Percentiles rank a stretch among this genome's conserved stretches.
Conservation (phyloP, 2,329 filamentous ascomycete species). For the Endothia cerciana region DNA sequence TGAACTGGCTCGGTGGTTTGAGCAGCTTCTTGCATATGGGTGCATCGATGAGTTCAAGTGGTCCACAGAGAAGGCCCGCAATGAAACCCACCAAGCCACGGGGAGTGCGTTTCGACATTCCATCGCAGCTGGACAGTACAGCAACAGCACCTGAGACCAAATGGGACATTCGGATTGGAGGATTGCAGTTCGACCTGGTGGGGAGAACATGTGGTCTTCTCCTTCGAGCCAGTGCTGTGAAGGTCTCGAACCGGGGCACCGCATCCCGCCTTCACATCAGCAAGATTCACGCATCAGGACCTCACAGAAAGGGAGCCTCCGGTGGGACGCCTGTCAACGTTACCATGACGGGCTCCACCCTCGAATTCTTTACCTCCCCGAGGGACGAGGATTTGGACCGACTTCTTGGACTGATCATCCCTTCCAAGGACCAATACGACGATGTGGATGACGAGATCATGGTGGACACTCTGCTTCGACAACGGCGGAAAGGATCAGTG, state of each 20-base stretch:
- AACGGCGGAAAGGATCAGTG: conserved; percentile 84
- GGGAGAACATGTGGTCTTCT: conserved; percentile 77
- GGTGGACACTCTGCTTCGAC: conserved; percentile 85
- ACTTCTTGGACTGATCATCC: conserved; percentile 83
- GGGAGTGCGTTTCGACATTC: conserved; percentile 63
- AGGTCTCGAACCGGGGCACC: conserved; percentile 75
- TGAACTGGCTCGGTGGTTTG: conserved; percentile 87
- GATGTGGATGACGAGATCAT: conserved; percentile 91
- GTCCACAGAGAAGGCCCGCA: conserved; percentile 51
- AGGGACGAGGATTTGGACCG: conserved; percentile 80
- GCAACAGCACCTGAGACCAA: conserved; percentile 62
- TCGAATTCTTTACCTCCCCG: conserved; percentile 75
- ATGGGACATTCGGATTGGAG: conserved; percentile 75
- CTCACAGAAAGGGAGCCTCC: conserved; percentile 58
- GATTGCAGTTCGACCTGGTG: conserved; percentile 74
- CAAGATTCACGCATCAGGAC: conserved; percentile 75
- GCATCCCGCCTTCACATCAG: conserved; percentile 75
- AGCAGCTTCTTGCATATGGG: conserved; percentile 90
- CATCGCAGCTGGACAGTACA: conserved; percentile 52
- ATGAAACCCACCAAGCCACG: conserved; percentile 49
- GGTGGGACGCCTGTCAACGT: conserved; percentile 64
- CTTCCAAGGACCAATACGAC: conserved; percentile 85
- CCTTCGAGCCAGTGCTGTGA: conserved; percentile 79
- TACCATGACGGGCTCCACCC: conserved; percentile 66
- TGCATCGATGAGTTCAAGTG: conserved; percentile 77